Evolutionary conservation across 305 asterid species (phyloP).

Genomic region (Rubia peregrina): DNA sequence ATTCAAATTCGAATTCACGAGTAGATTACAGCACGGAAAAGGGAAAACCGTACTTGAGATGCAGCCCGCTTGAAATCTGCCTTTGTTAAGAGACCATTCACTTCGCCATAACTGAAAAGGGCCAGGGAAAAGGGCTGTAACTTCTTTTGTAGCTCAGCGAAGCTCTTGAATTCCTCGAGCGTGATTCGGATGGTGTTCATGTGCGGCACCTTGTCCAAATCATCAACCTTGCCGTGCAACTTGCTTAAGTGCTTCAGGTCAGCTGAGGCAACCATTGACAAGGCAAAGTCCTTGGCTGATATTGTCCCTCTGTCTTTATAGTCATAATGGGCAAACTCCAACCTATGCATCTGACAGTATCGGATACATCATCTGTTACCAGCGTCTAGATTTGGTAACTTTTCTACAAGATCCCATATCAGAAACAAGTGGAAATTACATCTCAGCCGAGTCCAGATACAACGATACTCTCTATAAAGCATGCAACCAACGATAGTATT

Average conservation of each 20-base stretch:
- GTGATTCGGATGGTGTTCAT: constrained; percentile 46
- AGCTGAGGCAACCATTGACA: constrained; percentile 92
- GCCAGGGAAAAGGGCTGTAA: constrained; percentile 80
- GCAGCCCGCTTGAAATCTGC: constrained; percentile 84
- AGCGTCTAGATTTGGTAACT: too few relatives aligned
- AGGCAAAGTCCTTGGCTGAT: constrained; percentile 86
- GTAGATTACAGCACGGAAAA: not conserved
- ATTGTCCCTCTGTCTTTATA: constrained; percentile 66
- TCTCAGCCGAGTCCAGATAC: not conserved
- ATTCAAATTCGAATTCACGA: constrained; percentile 4
- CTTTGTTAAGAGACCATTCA: constrained; percentile 67
- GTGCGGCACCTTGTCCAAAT: constrained; percentile 43
- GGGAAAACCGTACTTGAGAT: constrained; percentile 42
- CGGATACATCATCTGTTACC: not conserved
- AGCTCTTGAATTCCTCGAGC: constrained; percentile 65
- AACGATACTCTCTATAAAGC: not conserved
- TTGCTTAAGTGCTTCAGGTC: constrained; percentile 64
- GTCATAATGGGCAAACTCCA: constrained; percentile 91
- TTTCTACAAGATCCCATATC: too few relatives aligned
- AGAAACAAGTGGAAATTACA: not conserved
- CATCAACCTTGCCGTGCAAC: constrained; percentile 66
- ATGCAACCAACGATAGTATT: not conserved
- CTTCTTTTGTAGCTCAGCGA: constrained; percentile 62
- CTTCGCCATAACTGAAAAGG: constrained; percentile 66
- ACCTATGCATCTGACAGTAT: constrained; percentile 45